Evolutionary conservation across 106 monocot species (phyloP), one percentile per base, ranked within the genome.

Genomic region (Dioscorea zingiberensis): DNA sequence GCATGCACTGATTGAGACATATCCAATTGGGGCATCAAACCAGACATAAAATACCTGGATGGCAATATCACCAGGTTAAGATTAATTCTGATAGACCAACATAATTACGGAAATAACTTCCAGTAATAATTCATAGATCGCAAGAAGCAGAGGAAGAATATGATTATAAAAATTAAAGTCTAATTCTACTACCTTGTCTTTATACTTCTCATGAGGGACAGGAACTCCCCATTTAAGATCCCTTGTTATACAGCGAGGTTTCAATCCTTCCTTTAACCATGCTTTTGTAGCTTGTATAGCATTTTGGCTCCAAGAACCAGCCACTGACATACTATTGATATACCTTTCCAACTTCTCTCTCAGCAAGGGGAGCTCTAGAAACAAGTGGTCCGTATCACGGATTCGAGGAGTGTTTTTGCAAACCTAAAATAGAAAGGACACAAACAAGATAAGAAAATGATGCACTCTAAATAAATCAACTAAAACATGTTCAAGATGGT

Each of bases 11-110:
- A 95, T 95, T 0, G 95, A 95, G 19, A 95, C 59, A 79, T 95
- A 95, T 60, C 95, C 95, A 79, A 95, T 95, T 47, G 95, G 95
- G n/a, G 95, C 95, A 88, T 95, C 95, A 81, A 91, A 95, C 95
- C 95, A 95, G 10, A 95, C 95, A 66, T 95, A 95, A 74, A 95
- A 95, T 3, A 95, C 95, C 95, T 95, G 62, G 47, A 68, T 22
- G 61, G 19, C 61, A 30, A 47, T 26, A 3, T 13, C n/a, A 77
- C 5, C 14, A n/a, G 3, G 4, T 38, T 38, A 38, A 38, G 38
- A 38, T 38, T 38, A 6, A 38, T 38, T 38, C 10, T 38, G 9
- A 38, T 38, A 38, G 6, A 38, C 38, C 1, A 38, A 38, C 38
- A 38, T 38, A 38, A 8, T 38, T 38, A 38, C 10, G 38, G 30